These are phyloP conservation scores for Syzygium grande DNA, from an alignment of 345 rosid species.

Conservation along the genomic window DNA sequence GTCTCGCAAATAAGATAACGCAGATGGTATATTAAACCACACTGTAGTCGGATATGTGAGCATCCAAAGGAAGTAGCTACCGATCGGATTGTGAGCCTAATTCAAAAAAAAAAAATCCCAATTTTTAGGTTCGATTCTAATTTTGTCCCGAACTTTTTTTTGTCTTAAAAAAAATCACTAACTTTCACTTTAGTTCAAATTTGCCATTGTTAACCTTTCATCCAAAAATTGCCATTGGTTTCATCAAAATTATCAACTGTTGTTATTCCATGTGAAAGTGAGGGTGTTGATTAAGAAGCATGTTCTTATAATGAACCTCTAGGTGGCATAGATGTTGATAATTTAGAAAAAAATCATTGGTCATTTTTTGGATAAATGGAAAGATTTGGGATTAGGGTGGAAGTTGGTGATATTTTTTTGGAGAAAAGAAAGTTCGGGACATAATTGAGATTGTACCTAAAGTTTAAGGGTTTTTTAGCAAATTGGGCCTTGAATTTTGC, in stretches of 20 bases:
- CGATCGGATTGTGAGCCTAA: neutral
- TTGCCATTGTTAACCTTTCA: neutral
- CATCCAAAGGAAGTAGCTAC: neutral
- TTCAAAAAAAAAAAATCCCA: neutral
- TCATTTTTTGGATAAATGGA: neutral
- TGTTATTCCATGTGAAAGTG: neutral
- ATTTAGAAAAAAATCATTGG: neutral
- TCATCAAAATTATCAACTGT: neutral
- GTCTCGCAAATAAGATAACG: no score
- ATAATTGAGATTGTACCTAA: neutral
- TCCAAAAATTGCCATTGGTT: neutral
- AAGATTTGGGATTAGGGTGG: neutral
- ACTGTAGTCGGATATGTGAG: neutral
- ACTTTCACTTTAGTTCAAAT: neutral
- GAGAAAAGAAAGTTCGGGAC: neutral
- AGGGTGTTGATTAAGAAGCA: neutral
- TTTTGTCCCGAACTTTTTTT: neutral
- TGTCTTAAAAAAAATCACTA: neutral
- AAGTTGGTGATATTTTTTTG: neutral
- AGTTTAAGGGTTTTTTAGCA: neutral
- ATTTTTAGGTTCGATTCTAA: neutral
- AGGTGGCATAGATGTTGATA: neutral
- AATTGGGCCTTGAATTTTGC: neutral
- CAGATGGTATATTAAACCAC: no score
- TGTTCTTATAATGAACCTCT: neutral